phyloP scores from a whole-genome alignment of 805 yeast genomes.

The Scheffersomyces spartinae region DNA sequence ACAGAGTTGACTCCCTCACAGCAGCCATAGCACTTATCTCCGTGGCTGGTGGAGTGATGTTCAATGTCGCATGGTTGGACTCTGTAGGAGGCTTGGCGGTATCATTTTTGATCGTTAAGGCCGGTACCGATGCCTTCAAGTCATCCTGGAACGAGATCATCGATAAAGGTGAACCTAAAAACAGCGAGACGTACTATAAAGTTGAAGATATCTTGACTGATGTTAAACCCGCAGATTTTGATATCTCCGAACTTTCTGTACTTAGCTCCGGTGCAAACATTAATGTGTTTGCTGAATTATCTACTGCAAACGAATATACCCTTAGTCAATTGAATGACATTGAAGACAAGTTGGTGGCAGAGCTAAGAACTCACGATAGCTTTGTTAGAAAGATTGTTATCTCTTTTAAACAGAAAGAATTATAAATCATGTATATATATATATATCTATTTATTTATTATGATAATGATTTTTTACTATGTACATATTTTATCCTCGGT shows the following conservation, averaged over 20 bases:
- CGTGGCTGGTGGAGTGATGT: slow-evolving; percentile 72
- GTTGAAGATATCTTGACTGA: slow-evolving; percentile 14
- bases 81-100: slow-evolving; percentile 88
- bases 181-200: slow-evolving; percentile 16
- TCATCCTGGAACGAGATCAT: slow-evolving; percentile 65
- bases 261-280: slow-evolving; percentile 32
- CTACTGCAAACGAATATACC: slow-evolving; percentile 10
- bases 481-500: neutral
- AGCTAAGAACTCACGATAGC: slow-evolving; percentile 15
- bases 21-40: slow-evolving; percentile 84
- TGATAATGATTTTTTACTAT: neutral
- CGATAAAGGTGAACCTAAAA: too few relatives aligned
- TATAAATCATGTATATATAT: neutral
- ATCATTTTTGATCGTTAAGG: slow-evolving; percentile 68
- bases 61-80: slow-evolving; percentile 76
- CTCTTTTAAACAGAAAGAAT: slow-evolving; percentile 7
- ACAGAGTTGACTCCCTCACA: slow-evolving; percentile 86
- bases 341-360: slow-evolving; percentile 11
- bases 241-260: slow-evolving; percentile 21
- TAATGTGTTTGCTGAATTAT: slow-evolving; percentile 19
- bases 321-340: slow-evolving; percentile 11
- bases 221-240: slow-evolving; percentile 10
- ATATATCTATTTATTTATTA: neutral
- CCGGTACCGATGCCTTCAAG: slow-evolving; percentile 69
- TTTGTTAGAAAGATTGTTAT: slow-evolving; percentile 19